phyloP scores from a whole-genome alignment of 495 filamentous ascomycete genomes.

The Aspergillus egyptiacus region DNA sequence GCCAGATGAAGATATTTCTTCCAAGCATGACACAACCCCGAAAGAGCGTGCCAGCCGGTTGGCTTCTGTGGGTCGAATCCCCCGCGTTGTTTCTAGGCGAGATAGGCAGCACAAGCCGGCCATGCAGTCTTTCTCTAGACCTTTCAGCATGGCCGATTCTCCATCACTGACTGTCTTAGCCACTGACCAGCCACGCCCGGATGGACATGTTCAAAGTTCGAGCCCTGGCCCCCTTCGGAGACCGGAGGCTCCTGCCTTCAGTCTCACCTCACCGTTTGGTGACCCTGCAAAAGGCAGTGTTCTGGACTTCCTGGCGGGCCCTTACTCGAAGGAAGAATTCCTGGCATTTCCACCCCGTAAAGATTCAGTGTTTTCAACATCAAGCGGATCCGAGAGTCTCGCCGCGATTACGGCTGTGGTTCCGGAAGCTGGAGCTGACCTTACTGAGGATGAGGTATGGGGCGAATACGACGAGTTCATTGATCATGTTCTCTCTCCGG shows the following conservation, averaged over 20 bases:
- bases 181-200: constrained; percentile 1
- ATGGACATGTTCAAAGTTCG: background rate
- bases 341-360: constrained; percentile 67
- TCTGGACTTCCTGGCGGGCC: constrained; percentile 35
- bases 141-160: constrained; percentile 51
- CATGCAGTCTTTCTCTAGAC: constrained; percentile 79
- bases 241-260: constrained; percentile 18
- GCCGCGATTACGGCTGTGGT: constrained; percentile 56
- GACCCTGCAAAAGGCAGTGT: constrained; percentile 30
- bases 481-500: constrained; percentile 60
- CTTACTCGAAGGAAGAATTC: constrained; percentile 51
- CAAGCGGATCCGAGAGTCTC: constrained; percentile 61
- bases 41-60: constrained; percentile 44
- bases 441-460: constrained; percentile 86
- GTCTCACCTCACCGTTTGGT: constrained; percentile 35
- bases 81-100: constrained; percentile 68
- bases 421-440: constrained; percentile 50
- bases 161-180: constrained; percentile 24
- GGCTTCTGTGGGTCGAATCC: constrained; percentile 84
- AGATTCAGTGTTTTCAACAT: constrained; percentile 60
- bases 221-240: constrained; percentile 18
- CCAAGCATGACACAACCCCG: constrained; percentile 17
- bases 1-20: constrained; percentile 20
- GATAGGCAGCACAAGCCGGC: constrained; percentile 64
- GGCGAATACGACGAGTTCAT: constrained; percentile 89